Evolutionary conservation across 768 basidiomycete species (phyloP).

Genomic region (Cystobasidium ongulense): DNA sequence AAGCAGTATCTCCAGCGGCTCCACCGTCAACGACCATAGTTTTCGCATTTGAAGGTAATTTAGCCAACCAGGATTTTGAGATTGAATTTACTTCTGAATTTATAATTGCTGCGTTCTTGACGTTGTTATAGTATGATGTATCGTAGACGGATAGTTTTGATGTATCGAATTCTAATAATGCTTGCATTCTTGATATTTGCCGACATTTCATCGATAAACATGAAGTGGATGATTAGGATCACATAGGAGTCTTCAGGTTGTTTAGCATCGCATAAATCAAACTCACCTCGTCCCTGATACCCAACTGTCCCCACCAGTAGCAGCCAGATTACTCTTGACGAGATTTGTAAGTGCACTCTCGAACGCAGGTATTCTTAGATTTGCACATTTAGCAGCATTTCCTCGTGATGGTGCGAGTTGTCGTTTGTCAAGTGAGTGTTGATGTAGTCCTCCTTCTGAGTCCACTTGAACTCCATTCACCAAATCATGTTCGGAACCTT

Average conservation of each 20-base stretch:
- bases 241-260: not conserved
- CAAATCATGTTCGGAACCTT: no score
- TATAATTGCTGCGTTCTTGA: not conserved
- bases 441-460: no score
- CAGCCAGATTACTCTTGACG: not conserved
- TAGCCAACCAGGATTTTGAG: slow-evolving; percentile 52
- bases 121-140: slow-evolving; percentile 36
- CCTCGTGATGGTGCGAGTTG: not conserved
- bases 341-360: not conserved
- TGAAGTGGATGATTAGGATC: not conserved
- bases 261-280: not conserved
- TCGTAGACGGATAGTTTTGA: slow-evolving; percentile 51
- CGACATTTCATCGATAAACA: no score
- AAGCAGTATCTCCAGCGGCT: slow-evolving; percentile 63
- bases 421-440: no score
- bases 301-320: not conserved
- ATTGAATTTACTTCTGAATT: slow-evolving; percentile 40
- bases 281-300: slow-evolving; percentile 14
- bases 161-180: slow-evolving; percentile 52
- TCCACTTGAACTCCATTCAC: no score
- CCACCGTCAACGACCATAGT: slow-evolving; percentile 56
- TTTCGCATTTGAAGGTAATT: slow-evolving; percentile 41
- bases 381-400: not conserved
- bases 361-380: not conserved
- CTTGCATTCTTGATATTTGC: slow-evolving; percentile 45